Percentiles rank a stretch among this genome's conserved stretches.
Conservation (phyloP, 177 flowering plant species). For the Telopea speciosissima region DNA sequence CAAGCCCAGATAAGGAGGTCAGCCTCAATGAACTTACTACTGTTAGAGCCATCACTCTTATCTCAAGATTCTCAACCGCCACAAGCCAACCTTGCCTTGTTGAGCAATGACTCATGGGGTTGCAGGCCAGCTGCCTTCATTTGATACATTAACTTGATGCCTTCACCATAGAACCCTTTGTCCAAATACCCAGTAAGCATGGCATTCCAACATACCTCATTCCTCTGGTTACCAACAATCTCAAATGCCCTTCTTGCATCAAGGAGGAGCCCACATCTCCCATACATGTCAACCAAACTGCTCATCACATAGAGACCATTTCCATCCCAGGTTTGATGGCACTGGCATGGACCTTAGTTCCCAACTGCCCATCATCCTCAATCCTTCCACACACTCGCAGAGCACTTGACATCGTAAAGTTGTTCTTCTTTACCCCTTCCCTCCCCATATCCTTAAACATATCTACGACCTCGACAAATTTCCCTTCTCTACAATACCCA, state of each 20-base stretch:
- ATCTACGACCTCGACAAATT: constrained; percentile 29
- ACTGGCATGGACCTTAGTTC: constrained; percentile 50
- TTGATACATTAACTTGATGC: constrained; percentile 44
- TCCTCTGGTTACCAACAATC: constrained; percentile 11
- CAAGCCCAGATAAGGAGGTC: background rate
- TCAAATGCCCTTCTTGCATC: constrained; percentile 48
- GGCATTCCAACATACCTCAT: constrained; percentile 53
- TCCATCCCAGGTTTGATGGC: constrained; percentile 51
- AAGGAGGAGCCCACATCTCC: constrained; percentile 35
- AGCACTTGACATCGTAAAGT: constrained; percentile 41
- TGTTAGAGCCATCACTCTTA: too few relatives aligned
- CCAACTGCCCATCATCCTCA: constrained; percentile 27
- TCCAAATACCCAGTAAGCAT: constrained; percentile 42
- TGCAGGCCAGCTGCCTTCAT: constrained; percentile 51
- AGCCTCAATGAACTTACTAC: background rate
- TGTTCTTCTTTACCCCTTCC: constrained; percentile 40
- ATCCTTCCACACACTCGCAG: constrained; percentile 51
- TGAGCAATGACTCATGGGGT: constrained; percentile 34
- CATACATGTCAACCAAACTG: constrained; percentile 64
- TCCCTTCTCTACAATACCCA: constrained; percentile 28
- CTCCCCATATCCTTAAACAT: constrained; percentile 49
- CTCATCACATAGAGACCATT: constrained; percentile 34
- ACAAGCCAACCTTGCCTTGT: constrained; percentile 31
- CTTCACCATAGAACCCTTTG: constrained; percentile 34
- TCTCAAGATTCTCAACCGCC: background rate